Evolutionary conservation across 495 filamentous ascomycete genomes (phyloP), one percentile per base, ranked within the genome.

Genomic region (Penicillium macrosclerotiorum): DNA sequence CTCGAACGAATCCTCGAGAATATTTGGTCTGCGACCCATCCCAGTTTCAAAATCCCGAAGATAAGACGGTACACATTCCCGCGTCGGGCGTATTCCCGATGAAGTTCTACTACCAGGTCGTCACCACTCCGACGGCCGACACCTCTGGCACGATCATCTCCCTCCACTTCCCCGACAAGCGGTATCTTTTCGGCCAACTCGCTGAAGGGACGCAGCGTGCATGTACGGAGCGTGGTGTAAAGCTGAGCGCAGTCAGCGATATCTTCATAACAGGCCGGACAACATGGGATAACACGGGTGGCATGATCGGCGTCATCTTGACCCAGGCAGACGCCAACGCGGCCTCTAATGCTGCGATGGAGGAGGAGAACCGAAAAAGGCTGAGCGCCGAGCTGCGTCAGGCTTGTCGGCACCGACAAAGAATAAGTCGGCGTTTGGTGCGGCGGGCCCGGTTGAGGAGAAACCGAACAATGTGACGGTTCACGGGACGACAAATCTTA

Each of bases 171-270:
- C 85, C 90, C 41, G 73, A 80, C 38, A 82, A 83, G 59, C 81
- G 89, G 33, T 98, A 97, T 62, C 40, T 97, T n/a, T 83, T 98
- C 55, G 93, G 93, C 6, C 84, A 88, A 59, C 55, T 90, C 8
- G 69, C 82, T 8, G 94, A 97, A 65, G 93, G 93, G 4, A 80
- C 85, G 8, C 92, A 96, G 68, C 81, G 93, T n/a, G 78, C 82
- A 41, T 68, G 81, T 38, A 65, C 74, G 4, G 84, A 96, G 63
- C 74, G 81, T 38, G 84, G 80, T 31, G 39, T 80, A 1, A 67
- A 72, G 29, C 46, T 91, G 37, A 50, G 57, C 3, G 85, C 83
- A 59, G 64, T 91, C 5, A 72, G 70, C 19, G 78, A 95, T 56
- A 68, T 94, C 31, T 95, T 97, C 62, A 58, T 98, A 31, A 85